Percentiles rank a stretch among this genome's conserved stretches.
Evolutionary conservation across 768 basidiomycete species (phyloP).

Genomic region (Exsudoporus frostii): DNA sequence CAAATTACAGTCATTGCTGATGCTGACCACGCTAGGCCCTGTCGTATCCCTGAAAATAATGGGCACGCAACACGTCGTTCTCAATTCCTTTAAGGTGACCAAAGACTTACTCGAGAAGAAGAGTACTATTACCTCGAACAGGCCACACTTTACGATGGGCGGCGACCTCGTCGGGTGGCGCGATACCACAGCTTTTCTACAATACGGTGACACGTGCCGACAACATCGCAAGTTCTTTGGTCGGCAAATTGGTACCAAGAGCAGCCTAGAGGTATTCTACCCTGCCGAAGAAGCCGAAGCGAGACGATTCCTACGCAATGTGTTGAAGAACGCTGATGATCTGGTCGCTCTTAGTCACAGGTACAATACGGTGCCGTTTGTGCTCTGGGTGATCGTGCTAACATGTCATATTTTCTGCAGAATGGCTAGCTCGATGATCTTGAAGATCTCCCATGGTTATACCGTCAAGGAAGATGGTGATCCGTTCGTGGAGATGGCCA

Average conservation of each 20-base stretch:
- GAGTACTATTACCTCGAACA: slow-evolving; percentile 1
- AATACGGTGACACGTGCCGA: slow-evolving; percentile 4
- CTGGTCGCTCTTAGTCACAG: slow-evolving; percentile 3
- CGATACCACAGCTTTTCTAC: not conserved
- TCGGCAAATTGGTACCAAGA: slow-evolving; percentile 6
- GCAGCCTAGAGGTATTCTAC: not conserved
- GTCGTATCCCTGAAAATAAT: slow-evolving; percentile 26
- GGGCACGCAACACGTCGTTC: slow-evolving; percentile 44
- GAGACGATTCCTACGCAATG: not conserved
- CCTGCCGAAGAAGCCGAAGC: slow-evolving; percentile 2
- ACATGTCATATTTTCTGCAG: slow-evolving; percentile 19
- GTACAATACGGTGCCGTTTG: not conserved
- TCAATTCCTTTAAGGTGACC: slow-evolving; percentile 41
- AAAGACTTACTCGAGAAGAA: slow-evolving; percentile 15
- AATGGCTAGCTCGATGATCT: slow-evolving; percentile 32
- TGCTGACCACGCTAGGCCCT: slow-evolving; percentile 16
- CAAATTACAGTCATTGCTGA: not conserved
- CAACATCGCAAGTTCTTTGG: slow-evolving; percentile 8
- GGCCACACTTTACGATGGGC: slow-evolving; percentile 8
- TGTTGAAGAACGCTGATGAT: slow-evolving; percentile 1
- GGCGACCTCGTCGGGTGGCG: slow-evolving; percentile 23
- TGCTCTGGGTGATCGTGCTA: not conserved
- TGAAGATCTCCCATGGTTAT: slow-evolving; percentile 36
- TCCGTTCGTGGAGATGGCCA: slow-evolving; percentile 30
- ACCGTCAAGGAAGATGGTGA: slow-evolving; percentile 30